Percentiles rank a stretch among this genome's conserved stretches.
These are phyloP conservation scores for Hansenula anomala DNA, from an alignment of 1,139 yeast species.

Conservation along the genomic window DNA sequence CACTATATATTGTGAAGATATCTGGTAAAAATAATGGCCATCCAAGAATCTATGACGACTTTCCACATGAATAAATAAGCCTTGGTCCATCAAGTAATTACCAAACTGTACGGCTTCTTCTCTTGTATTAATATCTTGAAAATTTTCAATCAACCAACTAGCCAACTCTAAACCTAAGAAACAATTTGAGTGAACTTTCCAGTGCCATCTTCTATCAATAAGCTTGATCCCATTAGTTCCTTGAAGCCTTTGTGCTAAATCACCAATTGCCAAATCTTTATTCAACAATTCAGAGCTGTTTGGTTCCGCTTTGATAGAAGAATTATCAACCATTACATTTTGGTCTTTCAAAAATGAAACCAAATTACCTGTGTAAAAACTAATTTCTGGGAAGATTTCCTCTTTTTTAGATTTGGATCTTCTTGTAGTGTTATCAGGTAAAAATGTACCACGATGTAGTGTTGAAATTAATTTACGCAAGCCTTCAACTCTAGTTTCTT, in stretches of 20 bases:
- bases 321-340: slow-evolving; percentile 18
- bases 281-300: slow-evolving; percentile 30
- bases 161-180: slow-evolving; percentile 85
- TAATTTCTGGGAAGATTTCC: slow-evolving; percentile 66
- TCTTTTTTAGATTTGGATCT: slow-evolving; percentile 38
- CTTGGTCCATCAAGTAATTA: slow-evolving; percentile 64
- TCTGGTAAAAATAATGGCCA: slow-evolving; percentile 87
- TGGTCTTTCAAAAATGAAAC: slow-evolving; percentile 60
- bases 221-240: slow-evolving; percentile 53
- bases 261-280: slow-evolving; percentile 35
- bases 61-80: slow-evolving; percentile 76
- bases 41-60: slow-evolving; percentile 79
- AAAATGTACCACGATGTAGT: slow-evolving; percentile 56
- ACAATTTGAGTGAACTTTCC: slow-evolving; percentile 71
- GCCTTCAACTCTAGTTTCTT: slow-evolving; percentile 87
- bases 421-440: slow-evolving; percentile 37
- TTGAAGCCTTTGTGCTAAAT: slow-evolving; percentile 65
- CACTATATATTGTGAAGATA: slow-evolving; percentile 49
- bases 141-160: slow-evolving; percentile 74
- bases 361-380: slow-evolving; percentile 83
- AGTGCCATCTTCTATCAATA: slow-evolving; percentile 88
- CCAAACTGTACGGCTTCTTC: slow-evolving; percentile 85
- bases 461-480: slow-evolving; percentile 63
- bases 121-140: slow-evolving; percentile 71
- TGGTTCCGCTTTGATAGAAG: slow-evolving; percentile 21